Percentiles rank a stretch among this genome's conserved stretches.
Conservation (phyloP, 192 early-diverging fungal genomes). For the Coemansia sp. region DNA sequence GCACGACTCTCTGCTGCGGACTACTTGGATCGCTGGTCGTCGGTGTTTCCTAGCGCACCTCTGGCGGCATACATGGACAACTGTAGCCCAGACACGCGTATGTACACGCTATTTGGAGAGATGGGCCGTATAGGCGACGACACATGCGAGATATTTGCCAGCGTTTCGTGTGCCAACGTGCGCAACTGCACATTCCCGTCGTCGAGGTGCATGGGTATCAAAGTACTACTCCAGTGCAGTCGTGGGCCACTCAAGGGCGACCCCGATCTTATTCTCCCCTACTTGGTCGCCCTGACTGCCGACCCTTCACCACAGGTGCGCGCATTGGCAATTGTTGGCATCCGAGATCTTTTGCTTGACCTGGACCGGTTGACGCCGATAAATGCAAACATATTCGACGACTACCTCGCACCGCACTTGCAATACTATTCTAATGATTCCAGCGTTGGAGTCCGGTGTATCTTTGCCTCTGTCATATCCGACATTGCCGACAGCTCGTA, state of each 20-base stretch:
- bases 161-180: conserved; percentile 43
- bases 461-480: conserved; percentile 82
- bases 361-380: conserved; percentile 75
- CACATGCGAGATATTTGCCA: conserved; percentile 39
- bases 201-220: conserved; percentile 45
- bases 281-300: conserved; percentile 32
- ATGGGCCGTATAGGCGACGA: conserved; percentile 19
- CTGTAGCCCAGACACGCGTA: conserved; percentile 35
- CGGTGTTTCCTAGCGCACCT: conserved; percentile 37
- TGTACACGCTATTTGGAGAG: conserved; percentile 36
- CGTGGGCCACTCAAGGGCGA: conserved; percentile 36
- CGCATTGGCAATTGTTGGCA: conserved; percentile 27
- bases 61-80: conserved; percentile 45
- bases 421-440: conserved; percentile 68
- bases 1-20: conserved; percentile 71
- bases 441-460: conserved; percentile 74
- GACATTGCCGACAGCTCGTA: conserved; percentile 76
- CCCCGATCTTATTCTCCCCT: conserved; percentile 40
- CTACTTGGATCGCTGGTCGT: conserved; percentile 75
- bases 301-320: conserved; percentile 51
- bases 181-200: conserved; percentile 45
- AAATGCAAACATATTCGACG: conserved; percentile 86
- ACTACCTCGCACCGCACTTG: conserved; percentile 82
- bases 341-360: conserved; percentile 58
- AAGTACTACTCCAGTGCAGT: conserved; percentile 38